Evolutionary conservation across 148 eudicot species (phyloP).

Genomic region (Chenopodium quinoa): DNA sequence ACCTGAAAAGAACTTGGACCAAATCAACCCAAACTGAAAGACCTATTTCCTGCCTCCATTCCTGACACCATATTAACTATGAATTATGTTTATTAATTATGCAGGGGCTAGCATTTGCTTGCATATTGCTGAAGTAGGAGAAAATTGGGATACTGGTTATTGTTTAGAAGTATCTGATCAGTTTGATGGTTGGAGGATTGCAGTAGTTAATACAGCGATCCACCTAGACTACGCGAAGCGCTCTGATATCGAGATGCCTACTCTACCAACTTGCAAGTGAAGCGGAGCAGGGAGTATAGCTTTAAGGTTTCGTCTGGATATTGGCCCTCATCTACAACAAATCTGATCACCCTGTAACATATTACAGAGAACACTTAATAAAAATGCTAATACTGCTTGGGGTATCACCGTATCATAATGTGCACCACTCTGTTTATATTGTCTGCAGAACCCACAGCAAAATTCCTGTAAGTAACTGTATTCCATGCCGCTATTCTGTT

Average conservation of each 20-base stretch:
- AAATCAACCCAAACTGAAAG: neutral
- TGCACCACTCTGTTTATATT: neutral
- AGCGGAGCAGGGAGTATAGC: neutral
- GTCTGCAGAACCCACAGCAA: neutral
- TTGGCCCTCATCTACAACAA: neutral
- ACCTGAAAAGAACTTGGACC: neutral
- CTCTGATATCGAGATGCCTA: neutral
- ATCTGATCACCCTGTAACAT: neutral
- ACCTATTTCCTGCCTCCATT: neutral
- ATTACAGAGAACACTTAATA: neutral
- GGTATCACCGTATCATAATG: neutral
- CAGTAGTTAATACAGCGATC: neutral
- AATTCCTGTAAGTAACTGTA: neutral
- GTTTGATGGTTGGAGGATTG: neutral
- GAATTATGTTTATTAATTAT: neutral
- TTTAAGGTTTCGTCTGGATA: neutral
- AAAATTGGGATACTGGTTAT: neutral
- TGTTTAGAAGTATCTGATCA: neutral
- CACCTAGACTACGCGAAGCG: neutral
- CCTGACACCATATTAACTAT: neutral
- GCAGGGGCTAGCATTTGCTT: neutral
- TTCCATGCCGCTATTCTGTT: neutral
- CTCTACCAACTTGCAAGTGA: neutral
- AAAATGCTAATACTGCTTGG: neutral
- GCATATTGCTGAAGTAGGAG: neutral